Percentiles rank a stretch among this genome's conserved stretches.
Conservation (phyloP, 208 protist genomes). For the Vickermania ingenoplastis region DNA sequence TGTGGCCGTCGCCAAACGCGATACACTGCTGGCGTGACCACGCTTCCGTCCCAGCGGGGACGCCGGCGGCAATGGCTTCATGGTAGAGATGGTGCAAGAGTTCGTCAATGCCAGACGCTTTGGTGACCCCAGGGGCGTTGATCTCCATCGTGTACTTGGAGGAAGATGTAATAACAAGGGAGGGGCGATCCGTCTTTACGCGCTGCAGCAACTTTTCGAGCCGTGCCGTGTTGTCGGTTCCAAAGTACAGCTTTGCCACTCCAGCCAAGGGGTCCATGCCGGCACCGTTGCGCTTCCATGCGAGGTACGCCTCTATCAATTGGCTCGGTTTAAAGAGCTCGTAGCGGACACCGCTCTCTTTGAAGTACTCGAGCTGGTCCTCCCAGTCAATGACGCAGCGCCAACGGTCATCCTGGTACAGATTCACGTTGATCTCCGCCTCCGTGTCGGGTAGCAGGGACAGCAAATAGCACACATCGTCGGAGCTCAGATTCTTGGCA, state of each 20-base stretch:
- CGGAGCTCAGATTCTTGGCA: not conserved
- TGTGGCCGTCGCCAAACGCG: constrained; percentile 3
- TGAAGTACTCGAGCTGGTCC: constrained; percentile 6
- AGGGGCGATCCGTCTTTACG: not conserved
- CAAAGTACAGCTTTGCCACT: constrained; percentile 7
- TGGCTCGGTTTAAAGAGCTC: constrained; percentile 3
- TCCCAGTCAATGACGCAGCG: constrained; percentile 10
- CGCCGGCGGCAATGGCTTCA: not conserved
- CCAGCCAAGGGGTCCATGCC: constrained; percentile 4
- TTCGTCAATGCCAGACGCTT: not conserved
- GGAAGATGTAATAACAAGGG: constrained; percentile 6
- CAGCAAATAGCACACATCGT: constrained; percentile 3
- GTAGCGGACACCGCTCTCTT: constrained; percentile 8
- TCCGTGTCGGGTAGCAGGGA: constrained; percentile 6
- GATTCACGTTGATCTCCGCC: constrained; percentile 10
- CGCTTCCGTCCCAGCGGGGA: not conserved
- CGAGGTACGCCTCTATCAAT: constrained; percentile 4
- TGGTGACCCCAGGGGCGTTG: constrained; percentile 1
- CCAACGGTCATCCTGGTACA: constrained; percentile 8
- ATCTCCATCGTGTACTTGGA: constrained; percentile 9
- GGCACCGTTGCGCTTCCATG: not conserved
- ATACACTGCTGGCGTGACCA: constrained; percentile 1
- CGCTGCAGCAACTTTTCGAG: not conserved
- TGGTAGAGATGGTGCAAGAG: not conserved
- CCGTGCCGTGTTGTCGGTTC: constrained; percentile 7